These are phyloP conservation scores for Trichoderma oligosporum DNA, from an alignment of 2,329 filamentous ascomycete species.

Conservation along the genomic window DNA sequence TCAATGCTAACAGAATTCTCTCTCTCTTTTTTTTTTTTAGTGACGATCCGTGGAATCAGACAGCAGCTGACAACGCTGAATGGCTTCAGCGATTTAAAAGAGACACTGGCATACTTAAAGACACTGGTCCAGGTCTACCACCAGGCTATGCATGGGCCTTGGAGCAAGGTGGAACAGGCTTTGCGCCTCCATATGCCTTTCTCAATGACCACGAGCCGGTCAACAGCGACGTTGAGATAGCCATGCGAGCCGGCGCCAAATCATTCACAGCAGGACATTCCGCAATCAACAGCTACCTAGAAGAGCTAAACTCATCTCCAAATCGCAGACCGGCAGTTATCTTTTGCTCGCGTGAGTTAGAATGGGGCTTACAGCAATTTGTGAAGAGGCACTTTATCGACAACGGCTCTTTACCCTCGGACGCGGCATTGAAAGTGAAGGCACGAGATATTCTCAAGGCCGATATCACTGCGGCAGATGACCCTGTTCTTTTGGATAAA, in stretches of 20 bases:
- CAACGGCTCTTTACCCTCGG: conserved; percentile 43
- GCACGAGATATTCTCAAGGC: conserved; percentile 48
- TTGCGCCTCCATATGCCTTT: conserved; percentile 52
- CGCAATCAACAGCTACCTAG: conserved; percentile 48
- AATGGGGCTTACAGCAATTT: conserved; percentile 49
- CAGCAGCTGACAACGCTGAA: conserved; percentile 45
- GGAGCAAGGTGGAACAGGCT: conserved; percentile 50
- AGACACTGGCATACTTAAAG: conserved; percentile 49
- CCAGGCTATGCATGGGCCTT: conserved; percentile 43
- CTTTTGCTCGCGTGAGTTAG: conserved; percentile 58
- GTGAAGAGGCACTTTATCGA: conserved; percentile 40
- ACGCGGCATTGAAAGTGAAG: conserved; percentile 44
- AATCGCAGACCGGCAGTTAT: conserved; percentile 47
- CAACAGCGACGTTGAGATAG: conserved; percentile 34
- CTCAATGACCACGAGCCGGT: conserved; percentile 40
- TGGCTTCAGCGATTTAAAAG: conserved; percentile 63
- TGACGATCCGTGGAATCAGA: conserved; percentile 30
- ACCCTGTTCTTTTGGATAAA: conserved; percentile 48
- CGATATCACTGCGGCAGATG: conserved; percentile 51
- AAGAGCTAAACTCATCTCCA: conserved; percentile 39
- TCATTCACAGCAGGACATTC: conserved; percentile 41
- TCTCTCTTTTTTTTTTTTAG: conserved; percentile 25
- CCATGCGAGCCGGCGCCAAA: conserved; percentile 37
- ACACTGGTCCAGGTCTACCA: conserved; percentile 49
- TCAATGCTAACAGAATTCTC: neutral